phyloP scores from a whole-genome alignment of 2,329 filamentous ascomycete species.

The Calonectria montana region DNA sequence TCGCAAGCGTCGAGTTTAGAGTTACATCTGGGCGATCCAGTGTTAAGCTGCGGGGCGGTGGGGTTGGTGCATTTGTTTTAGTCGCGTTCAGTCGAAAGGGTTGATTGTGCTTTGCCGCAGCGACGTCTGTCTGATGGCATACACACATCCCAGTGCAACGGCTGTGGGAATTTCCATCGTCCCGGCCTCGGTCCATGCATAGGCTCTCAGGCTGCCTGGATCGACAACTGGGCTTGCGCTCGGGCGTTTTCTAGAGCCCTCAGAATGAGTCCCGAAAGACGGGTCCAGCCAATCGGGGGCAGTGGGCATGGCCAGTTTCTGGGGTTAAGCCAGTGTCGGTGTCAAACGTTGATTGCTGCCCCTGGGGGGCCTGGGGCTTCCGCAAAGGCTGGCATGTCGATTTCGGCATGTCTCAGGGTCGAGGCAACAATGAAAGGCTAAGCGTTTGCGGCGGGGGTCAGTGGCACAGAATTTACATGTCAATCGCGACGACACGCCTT shows the following conservation, averaged over 20 bases:
- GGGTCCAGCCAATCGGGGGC: slow-evolving; percentile 28
- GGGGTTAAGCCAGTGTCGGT: slow-evolving; percentile 19
- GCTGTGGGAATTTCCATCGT: background rate
- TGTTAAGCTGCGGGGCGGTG: slow-evolving; percentile 11
- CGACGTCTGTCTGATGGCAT: background rate
- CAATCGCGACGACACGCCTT: background rate
- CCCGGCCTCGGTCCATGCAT: background rate
- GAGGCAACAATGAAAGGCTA: background rate
- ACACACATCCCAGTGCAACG: background rate
- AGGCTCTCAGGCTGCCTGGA: slow-evolving; percentile 13
- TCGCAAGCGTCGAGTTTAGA: slow-evolving; percentile 19
- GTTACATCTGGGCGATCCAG: slow-evolving; percentile 21
- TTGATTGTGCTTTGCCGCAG: background rate
- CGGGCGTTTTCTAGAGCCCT: slow-evolving; percentile 21
- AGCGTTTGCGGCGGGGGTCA: background rate
- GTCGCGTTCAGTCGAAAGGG: background rate
- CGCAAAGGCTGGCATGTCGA: background rate
- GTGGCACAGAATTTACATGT: background rate
- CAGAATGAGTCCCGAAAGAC: slow-evolving; percentile 19
- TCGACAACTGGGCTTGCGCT: slow-evolving; percentile 19
- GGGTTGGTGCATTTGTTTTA: background rate
- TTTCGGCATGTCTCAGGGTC: slow-evolving; percentile 3
- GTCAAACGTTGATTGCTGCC: slow-evolving; percentile 11
- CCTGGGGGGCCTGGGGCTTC: background rate
- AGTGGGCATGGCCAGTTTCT: slow-evolving; percentile 20